phyloP scores from a whole-genome alignment of 371 early-diverging fungal species.

The Lichtheimia ramosa region DNA sequence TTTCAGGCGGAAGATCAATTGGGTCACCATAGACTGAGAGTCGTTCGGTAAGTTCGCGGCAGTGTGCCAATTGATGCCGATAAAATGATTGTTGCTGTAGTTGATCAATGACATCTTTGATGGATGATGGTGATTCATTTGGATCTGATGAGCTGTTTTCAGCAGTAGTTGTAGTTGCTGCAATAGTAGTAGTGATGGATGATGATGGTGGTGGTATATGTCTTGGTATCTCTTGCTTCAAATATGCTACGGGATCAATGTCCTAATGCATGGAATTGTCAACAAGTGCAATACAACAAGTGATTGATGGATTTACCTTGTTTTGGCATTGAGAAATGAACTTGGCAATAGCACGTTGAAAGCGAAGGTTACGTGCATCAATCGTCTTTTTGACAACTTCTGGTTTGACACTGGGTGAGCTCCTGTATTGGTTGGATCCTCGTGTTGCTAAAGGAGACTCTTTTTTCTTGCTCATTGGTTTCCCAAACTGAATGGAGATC shows the following conservation, averaged over 20 bases:
- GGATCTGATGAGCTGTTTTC: no score
- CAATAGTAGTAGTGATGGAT: background rate
- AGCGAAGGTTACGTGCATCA: slow-evolving; percentile 25
- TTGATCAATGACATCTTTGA: slow-evolving; percentile 17
- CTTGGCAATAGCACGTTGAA: slow-evolving; percentile 18
- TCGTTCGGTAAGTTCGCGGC: slow-evolving; percentile 19
- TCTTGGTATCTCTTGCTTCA: background rate
- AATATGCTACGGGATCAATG: slow-evolving; percentile 15
- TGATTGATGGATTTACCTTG: slow-evolving; percentile 13
- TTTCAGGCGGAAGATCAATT: slow-evolving; percentile 2
- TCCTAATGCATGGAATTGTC: background rate
- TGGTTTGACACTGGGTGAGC: slow-evolving; percentile 20
- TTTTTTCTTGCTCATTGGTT: slow-evolving; percentile 5
- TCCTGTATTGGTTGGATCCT: background rate
- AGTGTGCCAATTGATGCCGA: slow-evolving; percentile 23
- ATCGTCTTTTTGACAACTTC: slow-evolving; percentile 29
- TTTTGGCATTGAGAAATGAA: slow-evolving; percentile 25
- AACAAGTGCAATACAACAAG: background rate
- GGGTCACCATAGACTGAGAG: slow-evolving; percentile 20
- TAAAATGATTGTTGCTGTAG: slow-evolving; percentile 30
- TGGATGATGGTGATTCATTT: background rate
- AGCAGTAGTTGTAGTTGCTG: background rate
- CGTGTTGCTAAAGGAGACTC: slow-evolving; percentile 23
- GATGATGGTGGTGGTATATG: slow-evolving; percentile 13
- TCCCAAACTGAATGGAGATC: slow-evolving; percentile 26